phyloP scores from a whole-genome alignment of 192 early-diverging fungal species.

The Coemansia sp. region DNA sequence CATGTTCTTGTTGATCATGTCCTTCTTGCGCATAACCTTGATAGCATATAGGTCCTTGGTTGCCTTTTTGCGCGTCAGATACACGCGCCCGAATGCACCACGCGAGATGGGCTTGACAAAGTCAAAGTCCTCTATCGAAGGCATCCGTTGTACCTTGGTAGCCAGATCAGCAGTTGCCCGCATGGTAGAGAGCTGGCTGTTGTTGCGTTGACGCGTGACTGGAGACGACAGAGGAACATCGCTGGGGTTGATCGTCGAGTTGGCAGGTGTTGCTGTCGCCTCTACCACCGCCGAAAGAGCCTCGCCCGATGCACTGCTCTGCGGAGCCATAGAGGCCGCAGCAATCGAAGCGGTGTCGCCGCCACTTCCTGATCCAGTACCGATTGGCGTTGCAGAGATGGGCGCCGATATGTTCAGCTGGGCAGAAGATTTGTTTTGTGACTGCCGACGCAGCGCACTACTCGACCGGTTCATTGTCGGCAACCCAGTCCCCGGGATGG shows the following conservation, averaged over 20 bases:
- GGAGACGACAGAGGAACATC: slow-evolving; percentile 31
- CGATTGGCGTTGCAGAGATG: not conserved
- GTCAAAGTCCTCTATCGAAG: slow-evolving; percentile 89
- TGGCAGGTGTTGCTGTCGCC: too few relatives aligned
- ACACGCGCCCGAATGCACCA: slow-evolving; percentile 93
- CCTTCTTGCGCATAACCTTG: slow-evolving; percentile 87
- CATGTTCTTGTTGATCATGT: slow-evolving; percentile 96
- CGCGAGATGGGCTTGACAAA: slow-evolving; percentile 92
- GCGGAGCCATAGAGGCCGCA: slow-evolving; percentile 2
- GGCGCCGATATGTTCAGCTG: not conserved
- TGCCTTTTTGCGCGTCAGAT: slow-evolving; percentile 77
- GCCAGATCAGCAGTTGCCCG: slow-evolving; percentile 29
- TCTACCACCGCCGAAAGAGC: not conserved
- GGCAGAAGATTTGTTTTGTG: slow-evolving; percentile 7
- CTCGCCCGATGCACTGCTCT: not conserved
- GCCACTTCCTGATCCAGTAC: not conserved
- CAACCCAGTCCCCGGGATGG: slow-evolving; percentile 23
- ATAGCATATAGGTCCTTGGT: slow-evolving; percentile 89
- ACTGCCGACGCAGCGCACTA: slow-evolving; percentile 21
- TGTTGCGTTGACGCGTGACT: slow-evolving; percentile 36
- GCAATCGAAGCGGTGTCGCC: not conserved
- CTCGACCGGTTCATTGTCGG: slow-evolving; percentile 19
- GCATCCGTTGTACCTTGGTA: slow-evolving; percentile 58
- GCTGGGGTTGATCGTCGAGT: not conserved
- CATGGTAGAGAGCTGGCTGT: slow-evolving; percentile 37